Conservation (phyloP, 2,329 filamentous ascomycete species). For the Botrytis squamosa region DNA sequence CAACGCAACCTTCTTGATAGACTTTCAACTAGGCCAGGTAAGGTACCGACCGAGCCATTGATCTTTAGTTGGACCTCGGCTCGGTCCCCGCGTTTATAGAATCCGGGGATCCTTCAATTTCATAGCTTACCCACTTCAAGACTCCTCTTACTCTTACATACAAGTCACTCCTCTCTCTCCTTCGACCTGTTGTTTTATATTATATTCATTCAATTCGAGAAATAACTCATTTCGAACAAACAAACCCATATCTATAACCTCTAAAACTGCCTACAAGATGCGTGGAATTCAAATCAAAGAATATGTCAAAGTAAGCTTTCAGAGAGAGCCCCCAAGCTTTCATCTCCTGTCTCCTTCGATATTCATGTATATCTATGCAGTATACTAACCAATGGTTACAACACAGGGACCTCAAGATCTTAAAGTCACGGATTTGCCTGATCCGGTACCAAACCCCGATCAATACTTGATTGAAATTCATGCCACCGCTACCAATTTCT, state of each 20-base stretch:
- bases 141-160: neutral
- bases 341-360: neutral
- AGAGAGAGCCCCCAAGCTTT: neutral
- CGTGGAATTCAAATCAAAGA: slow-evolving; percentile 70
- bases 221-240: neutral
- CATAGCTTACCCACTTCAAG: neutral
- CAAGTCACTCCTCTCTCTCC: neutral
- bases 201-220: neutral
- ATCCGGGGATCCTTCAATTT: neutral
- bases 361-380: neutral
- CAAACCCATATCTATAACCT: neutral
- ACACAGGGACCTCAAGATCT: slow-evolving; percentile 74
- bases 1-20: neutral
- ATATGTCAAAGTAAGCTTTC: slow-evolving; percentile 65
- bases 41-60: neutral
- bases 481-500: slow-evolving; percentile 91
- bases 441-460: slow-evolving; percentile 66
- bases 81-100: slow-evolving; percentile 12
- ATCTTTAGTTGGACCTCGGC: slow-evolving; percentile 9
- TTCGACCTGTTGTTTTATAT: neutral
- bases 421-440: slow-evolving; percentile 69
- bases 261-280: slow-evolving; percentile 52
- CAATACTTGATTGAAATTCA: slow-evolving; percentile 88
- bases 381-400: slow-evolving; percentile 10
- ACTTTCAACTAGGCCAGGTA: neutral